Conservation (phyloP, 805 yeast species). For the Starmerella stellata region DNA sequence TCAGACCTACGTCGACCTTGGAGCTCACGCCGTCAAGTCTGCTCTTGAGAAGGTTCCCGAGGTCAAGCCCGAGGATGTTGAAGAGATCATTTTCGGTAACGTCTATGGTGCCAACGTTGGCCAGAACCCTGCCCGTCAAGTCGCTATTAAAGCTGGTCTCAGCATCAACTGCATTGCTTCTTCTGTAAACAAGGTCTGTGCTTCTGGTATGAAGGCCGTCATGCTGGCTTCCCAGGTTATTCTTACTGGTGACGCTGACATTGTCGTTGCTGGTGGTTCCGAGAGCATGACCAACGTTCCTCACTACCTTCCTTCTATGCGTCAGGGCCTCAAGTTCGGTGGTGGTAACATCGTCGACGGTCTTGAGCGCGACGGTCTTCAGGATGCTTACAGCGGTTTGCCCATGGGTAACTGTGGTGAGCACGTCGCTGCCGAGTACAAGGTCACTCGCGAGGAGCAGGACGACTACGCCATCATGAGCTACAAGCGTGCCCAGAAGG, state of each 20-base stretch:
- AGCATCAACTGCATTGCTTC: slow-evolving; percentile 67
- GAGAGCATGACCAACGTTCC: slow-evolving; percentile 96
- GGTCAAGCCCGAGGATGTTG: slow-evolving; percentile 14
- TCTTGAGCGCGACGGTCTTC: slow-evolving; percentile 76
- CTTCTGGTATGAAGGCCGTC: slow-evolving; percentile 85
- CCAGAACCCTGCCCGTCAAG: slow-evolving; percentile 97
- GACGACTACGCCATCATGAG: slow-evolving; percentile 74
- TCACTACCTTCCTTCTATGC: slow-evolving; percentile 69
- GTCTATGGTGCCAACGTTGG: slow-evolving; percentile 87
- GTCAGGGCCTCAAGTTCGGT: slow-evolving; percentile 83
- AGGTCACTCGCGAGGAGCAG: slow-evolving; percentile 64
- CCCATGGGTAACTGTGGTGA: slow-evolving; percentile 98
- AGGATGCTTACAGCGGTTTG: slow-evolving; percentile 71
- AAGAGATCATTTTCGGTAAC: slow-evolving; percentile 77
- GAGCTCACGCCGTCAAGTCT: slow-evolving; percentile 69
- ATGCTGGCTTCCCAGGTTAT: slow-evolving; percentile 83
- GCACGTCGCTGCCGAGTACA: slow-evolving; percentile 76
- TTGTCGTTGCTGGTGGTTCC: slow-evolving; percentile 93
- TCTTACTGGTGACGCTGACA: slow-evolving; percentile 72
- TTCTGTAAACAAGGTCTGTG: slow-evolving; percentile 91
- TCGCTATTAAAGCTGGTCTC: slow-evolving; percentile 77
- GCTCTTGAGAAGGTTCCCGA: slow-evolving; percentile 17
- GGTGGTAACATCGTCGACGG: slow-evolving; percentile 69
- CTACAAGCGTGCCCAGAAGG: slow-evolving; percentile 70
- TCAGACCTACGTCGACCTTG: slow-evolving; percentile 65